Evolutionary conservation across 495 filamentous ascomycete genomes (phyloP).

Genomic region (Aspergillus nanangensis): DNA sequence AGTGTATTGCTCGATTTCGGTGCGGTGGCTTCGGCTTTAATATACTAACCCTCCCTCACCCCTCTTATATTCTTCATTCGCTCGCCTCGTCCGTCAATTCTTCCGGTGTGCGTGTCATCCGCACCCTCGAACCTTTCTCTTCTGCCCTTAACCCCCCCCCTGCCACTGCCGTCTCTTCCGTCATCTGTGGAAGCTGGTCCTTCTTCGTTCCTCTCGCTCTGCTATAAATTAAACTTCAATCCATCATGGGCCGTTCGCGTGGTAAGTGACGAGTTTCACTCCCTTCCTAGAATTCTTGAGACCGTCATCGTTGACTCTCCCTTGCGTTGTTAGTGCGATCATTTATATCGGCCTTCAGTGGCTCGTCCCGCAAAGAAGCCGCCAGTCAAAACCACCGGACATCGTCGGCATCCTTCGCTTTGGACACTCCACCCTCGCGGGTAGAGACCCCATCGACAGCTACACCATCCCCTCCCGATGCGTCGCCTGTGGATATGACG

Average conservation of each 20-base stretch:
- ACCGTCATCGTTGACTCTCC: constrained; percentile 11
- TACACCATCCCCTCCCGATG: constrained; percentile 29
- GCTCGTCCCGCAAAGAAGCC: constrained; percentile 28
- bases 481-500: constrained; percentile 20
- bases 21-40: constrained; percentile 14
- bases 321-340: constrained; percentile 52
- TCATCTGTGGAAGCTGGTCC: constrained; percentile 13
- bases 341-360: constrained; percentile 58
- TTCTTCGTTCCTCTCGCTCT: constrained; percentile 7
- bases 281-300: not conserved
- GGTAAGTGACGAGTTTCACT: constrained; percentile 26
- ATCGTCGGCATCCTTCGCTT: constrained; percentile 11
- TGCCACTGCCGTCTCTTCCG: no score
- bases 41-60: constrained; percentile 4
- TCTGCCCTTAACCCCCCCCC: no score
- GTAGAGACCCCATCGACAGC: constrained; percentile 35
- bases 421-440: constrained; percentile 22
- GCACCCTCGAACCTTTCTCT: no score
- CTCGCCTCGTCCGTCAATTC: not conserved
- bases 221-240: constrained; percentile 6
- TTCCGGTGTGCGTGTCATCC: not conserved
- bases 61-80: constrained; percentile 3
- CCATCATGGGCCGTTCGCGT: constrained; percentile 40
- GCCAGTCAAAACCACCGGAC: constrained; percentile 24
- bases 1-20: constrained; percentile 13